A percentile compares a stretch with the other conserved stretches of the same genome.
Conservation (phyloP, 2,329 filamentous ascomycete genomes). For the Aspergillus viridinutans region DNA sequence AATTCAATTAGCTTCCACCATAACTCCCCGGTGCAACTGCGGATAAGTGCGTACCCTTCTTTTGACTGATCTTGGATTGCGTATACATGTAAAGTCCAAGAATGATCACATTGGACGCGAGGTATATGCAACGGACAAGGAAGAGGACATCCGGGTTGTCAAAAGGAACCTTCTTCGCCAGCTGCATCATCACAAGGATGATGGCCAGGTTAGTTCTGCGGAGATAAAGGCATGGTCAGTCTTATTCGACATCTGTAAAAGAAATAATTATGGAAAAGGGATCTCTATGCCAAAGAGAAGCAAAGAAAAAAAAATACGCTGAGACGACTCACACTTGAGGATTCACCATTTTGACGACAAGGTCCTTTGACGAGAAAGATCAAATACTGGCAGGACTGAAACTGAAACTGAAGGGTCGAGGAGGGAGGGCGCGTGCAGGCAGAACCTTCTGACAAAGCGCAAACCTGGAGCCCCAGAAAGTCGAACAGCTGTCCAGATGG, state of each 20-base stretch:
- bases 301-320: neutral
- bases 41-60: constrained; percentile 70
- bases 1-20: neutral
- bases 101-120: constrained; percentile 77
- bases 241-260: neutral
- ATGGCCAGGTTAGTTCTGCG: constrained; percentile 84
- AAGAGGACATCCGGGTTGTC: constrained; percentile 74
- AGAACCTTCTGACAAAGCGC: constrained; percentile 16
- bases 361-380: constrained; percentile 12
- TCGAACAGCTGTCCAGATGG: constrained; percentile 24
- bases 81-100: constrained; percentile 79
- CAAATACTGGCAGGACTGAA: constrained; percentile 7
- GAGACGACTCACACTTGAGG: constrained; percentile 57
- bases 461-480: constrained; percentile 16
- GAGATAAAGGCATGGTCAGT: constrained; percentile 12
- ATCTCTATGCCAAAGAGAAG: neutral
- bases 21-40: neutral
- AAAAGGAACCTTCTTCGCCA: constrained; percentile 91
- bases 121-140: constrained; percentile 60
- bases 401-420: constrained; percentile 5
- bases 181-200: constrained; percentile 97
- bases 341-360: constrained; percentile 56
- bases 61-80: constrained; percentile 81
- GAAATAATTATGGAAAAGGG: neutral
- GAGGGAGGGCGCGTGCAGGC: constrained; percentile 13